A percentile compares a stretch with the other conserved stretches of the same genome.
These are phyloP conservation scores for Silene vulgaris DNA, from an alignment of 179 eudicot species.

Conservation along the genomic window DNA sequence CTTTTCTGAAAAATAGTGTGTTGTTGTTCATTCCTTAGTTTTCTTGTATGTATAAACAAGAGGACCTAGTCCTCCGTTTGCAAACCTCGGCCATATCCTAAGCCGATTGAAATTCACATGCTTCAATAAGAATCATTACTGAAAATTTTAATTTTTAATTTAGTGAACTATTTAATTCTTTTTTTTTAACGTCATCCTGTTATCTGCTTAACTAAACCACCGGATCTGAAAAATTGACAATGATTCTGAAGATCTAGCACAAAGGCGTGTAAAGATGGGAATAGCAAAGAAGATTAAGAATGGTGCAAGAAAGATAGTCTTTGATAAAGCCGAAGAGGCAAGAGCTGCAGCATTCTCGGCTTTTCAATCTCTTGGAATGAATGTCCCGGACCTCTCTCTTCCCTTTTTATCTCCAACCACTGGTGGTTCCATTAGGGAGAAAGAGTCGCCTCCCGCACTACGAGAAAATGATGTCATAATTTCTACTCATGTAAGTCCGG, in stretches of 20 bases:
- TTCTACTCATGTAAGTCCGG: constrained; percentile 31
- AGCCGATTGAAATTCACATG: not conserved
- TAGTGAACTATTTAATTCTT: not conserved
- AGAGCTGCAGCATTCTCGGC: constrained; percentile 89
- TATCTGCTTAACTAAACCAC: not conserved
- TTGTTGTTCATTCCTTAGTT: no score
- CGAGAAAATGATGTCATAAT: constrained; percentile 45
- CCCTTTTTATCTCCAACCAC: constrained; percentile 37
- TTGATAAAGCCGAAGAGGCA: constrained; percentile 99
- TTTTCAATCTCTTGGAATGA: constrained; percentile 88
- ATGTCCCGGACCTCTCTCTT: constrained; percentile 61
- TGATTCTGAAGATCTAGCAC: constrained; percentile 50
- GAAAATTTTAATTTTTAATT: not conserved
- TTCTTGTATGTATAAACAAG: not conserved
- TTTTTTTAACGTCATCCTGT: not conserved
- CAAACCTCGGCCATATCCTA: constrained; percentile 7
- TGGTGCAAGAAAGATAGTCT: constrained; percentile 87
- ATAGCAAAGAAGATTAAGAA: constrained; percentile 90
- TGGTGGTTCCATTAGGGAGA: constrained; percentile 31
- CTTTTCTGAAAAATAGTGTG: no score
- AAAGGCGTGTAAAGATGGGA: constrained; percentile 70
- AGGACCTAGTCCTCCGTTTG: not conserved
- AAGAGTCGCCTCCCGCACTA: constrained; percentile 39
- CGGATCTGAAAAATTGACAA: constrained; percentile 19
- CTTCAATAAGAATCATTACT: not conserved